A percentile compares a stretch with the other conserved stretches of the same genome.
Conservation (phyloP, 2,329 filamentous ascomycete species). For the Pyricularia grisea region DNA sequence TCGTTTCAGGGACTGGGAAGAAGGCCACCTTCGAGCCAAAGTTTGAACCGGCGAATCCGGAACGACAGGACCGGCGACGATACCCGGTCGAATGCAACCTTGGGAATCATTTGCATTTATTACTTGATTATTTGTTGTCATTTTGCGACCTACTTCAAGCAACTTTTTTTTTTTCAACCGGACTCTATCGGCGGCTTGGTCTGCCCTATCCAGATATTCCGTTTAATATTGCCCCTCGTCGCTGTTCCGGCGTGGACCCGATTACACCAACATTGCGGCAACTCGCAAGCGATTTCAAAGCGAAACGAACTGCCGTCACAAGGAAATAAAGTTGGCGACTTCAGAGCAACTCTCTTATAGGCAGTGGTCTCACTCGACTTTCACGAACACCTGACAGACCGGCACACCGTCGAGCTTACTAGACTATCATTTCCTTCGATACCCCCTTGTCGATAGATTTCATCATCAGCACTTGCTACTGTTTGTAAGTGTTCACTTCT, state of each 20-base stretch:
- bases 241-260: background rate
- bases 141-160: background rate
- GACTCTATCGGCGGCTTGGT: background rate
- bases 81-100: background rate
- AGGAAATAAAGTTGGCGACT: slow-evolving; percentile 2
- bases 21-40: background rate
- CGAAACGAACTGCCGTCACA: background rate
- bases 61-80: background rate
- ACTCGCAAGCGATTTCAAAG: background rate
- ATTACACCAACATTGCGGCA: background rate
- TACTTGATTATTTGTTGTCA: background rate
- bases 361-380: background rate
- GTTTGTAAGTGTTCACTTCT: background rate
- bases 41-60: background rate
- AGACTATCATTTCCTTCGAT: slow-evolving; percentile 6
- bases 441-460: slow-evolving; percentile 5
- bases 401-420: background rate
- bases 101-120: background rate
- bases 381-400: background rate
- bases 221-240: background rate
- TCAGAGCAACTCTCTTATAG: background rate
- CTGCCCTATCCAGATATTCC: background rate
- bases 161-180: background rate
- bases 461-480: background rate
- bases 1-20: background rate